Base-by-base conservation (phyloP, 371 early-diverging fungal genomes). In the Rhizopus sp. region DNA sequence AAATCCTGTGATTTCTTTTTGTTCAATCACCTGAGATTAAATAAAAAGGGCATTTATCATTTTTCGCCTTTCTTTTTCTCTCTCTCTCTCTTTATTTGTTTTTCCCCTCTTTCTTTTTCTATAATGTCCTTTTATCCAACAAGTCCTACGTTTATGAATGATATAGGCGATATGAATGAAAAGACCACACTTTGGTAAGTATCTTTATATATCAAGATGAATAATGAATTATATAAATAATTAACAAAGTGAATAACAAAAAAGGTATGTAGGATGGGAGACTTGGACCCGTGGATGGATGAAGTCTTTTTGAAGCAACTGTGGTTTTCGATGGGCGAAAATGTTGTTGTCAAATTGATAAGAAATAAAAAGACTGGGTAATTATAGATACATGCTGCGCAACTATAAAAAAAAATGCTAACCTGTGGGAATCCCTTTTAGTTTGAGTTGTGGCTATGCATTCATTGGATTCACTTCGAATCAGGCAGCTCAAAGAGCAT, bases 271-370 rank as follows among this genome's bases (percentile, higher is more conserved):
- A 78, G 91, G 91, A 89, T 89, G 91, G 91, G 91, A 51, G 91
- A 91, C 56, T 75, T 93, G 16, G 92, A 92, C 57, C 79, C 84
- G 7, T 92, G 93, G 92, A 91, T 91, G 92, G 90, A 88, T 71
- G 93, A 90, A 55, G 77, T 75, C 48, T 92, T 76, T 70, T 70
- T 93, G 47, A 73, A 80, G 17, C 81, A 87, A 63, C 60, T 88
- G 4, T 93, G 93, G 93, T 76, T 68, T 30, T 68, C 63, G 15
- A 52, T 84, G 34, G 91, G 91, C 31, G 90, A 91, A 64, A 57
- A 68, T 34, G 91, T 92, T 5, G 69, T 83, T 8, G 93, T 94
- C 50, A 95, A 95, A 71, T 81, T 92, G 71, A 93, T 95, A 74
- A 82, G 91, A 41, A 93, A 97, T 72, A 88, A 89, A 55, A 57